These are phyloP conservation scores for Gentiana macrophylla DNA, from an alignment of 257 asterid genomes.

Conservation along the genomic window DNA sequence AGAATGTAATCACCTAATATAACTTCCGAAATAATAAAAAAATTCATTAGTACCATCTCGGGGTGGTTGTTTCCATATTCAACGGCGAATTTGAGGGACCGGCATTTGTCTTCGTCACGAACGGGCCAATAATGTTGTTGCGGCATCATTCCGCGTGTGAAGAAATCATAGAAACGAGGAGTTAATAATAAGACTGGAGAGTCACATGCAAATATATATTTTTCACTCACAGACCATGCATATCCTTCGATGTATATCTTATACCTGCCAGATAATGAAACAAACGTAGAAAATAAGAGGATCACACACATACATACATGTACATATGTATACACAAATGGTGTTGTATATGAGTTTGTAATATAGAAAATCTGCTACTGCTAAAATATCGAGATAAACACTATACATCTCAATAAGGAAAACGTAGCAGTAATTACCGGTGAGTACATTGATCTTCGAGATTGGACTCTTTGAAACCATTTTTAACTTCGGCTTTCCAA, in stretches of 20 bases:
- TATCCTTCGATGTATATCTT: conserved; percentile 84
- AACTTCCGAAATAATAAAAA: too few species aligned
- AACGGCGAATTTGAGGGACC: conserved; percentile 72
- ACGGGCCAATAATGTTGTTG: conserved; percentile 84
- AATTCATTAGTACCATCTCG: conserved; percentile 27
- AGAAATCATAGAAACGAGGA: conserved; percentile 66
- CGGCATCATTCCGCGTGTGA: conserved; percentile 67
- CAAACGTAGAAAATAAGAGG: neutral
- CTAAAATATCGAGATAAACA: too few species aligned
- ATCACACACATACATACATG: neutral
- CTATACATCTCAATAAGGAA: neutral
- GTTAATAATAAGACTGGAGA: conserved; percentile 63
- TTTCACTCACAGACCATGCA: conserved; percentile 89
- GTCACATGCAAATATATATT: conserved; percentile 74
- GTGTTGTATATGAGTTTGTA: neutral
- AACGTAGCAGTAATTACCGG: conserved; percentile 10
- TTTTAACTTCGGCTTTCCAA: conserved; percentile 15
- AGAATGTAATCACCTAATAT: neutral
- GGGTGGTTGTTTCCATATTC: conserved; percentile 80
- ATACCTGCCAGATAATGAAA: conserved; percentile 32
- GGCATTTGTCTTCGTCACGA: conserved; percentile 51
- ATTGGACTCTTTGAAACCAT: conserved; percentile 23
- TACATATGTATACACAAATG: neutral
- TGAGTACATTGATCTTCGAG: conserved; percentile 27
- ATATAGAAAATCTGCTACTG: too few species aligned